Conservation (phyloP, 1,284 basidiomycete species). For the Pisolithus thermaeus region DNA sequence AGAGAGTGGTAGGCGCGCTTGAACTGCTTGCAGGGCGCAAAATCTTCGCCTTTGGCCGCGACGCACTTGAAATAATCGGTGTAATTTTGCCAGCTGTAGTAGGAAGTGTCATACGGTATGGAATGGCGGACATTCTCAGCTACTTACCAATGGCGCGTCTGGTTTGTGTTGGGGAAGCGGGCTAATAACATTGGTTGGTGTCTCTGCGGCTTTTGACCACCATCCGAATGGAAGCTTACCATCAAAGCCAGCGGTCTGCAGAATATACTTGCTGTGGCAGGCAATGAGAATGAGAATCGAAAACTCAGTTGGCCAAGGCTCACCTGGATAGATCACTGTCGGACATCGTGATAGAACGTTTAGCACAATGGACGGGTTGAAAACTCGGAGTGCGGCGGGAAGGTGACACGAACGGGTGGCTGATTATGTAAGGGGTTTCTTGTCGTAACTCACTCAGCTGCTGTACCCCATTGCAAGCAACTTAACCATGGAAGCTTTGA, state of each 20-base stretch:
- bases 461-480: neutral
- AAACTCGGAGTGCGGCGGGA: constrained; percentile 38
- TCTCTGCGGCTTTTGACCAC: neutral
- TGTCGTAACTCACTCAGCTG: too few relatives aligned
- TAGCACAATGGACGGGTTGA: constrained; percentile 12
- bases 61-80: constrained; percentile 98
- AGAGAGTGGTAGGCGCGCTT: constrained; percentile 94
- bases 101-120: neutral
- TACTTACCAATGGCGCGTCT: constrained; percentile 87
- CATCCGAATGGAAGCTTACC: constrained; percentile 38
- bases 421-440: constrained; percentile 22
- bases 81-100: constrained; percentile 85
- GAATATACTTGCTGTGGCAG: constrained; percentile 63
- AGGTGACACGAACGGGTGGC: neutral
- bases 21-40: constrained; percentile 98
- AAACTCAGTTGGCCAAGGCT: constrained; percentile 8
- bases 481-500: constrained; percentile 72
- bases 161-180: constrained; percentile 95
- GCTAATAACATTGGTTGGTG: constrained; percentile 38
- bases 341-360: constrained; percentile 46
- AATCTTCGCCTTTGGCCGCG: constrained; percentile 96
- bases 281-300: constrained; percentile 2
- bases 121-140: neutral
- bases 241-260: constrained; percentile 85
- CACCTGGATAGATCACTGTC: constrained; percentile 55